Percentiles rank a stretch among this genome's conserved stretches.
These are phyloP conservation scores for Opeltia flavorubescens DNA, from an alignment of 495 filamentous ascomycete genomes.

Conservation along the genomic window DNA sequence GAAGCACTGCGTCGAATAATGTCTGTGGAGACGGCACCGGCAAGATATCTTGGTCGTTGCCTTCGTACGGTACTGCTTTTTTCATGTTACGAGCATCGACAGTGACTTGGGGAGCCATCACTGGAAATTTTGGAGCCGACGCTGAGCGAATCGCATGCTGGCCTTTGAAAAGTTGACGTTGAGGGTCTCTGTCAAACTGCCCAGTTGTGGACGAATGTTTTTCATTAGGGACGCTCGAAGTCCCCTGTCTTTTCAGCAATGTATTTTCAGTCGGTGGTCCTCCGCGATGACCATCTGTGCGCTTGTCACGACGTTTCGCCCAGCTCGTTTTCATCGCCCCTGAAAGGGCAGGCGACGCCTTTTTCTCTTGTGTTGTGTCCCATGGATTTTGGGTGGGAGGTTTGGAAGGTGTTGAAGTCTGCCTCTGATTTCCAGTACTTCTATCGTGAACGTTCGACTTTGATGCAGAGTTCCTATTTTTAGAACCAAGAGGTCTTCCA, in stretches of 20 bases:
- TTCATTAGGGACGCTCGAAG: neutral
- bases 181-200: neutral
- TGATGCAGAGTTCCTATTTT: neutral
- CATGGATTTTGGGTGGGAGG: neutral
- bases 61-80: too few species aligned
- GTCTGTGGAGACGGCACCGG: too few species aligned
- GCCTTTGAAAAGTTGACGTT: neutral
- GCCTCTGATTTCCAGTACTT: neutral
- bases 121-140: neutral
- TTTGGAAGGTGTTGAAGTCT: neutral
- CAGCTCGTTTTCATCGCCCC: neutral
- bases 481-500: neutral
- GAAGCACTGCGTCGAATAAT: too few species aligned
- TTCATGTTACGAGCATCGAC: too few species aligned
- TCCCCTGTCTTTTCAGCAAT: neutral
- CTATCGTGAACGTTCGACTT: neutral
- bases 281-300: too few species aligned
- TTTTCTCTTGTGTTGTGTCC: neutral
- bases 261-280: neutral
- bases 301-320: neutral
- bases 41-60: too few species aligned
- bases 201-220: neutral
- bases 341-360: neutral
- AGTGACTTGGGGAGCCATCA: too few species aligned
- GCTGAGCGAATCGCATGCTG: neutral